Percentiles rank a stretch among this genome's conserved stretches.
Conservation (phyloP, 768 basidiomycete genomes). For the Neoboletus subvelutipes region DNA sequence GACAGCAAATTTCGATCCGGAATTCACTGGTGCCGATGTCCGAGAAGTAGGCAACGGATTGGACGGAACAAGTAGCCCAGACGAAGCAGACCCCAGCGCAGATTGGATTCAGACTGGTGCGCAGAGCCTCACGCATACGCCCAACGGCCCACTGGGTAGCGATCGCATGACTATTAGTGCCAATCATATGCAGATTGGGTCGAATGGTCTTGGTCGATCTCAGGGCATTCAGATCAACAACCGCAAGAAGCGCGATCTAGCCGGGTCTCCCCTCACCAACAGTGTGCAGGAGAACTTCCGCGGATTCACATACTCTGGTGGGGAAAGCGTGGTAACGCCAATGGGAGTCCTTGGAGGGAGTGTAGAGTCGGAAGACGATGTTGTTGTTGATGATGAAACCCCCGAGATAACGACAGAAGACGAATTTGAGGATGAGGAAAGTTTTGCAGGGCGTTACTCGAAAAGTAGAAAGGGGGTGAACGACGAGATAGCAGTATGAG, state of each 20-base stretch:
- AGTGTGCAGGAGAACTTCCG: constrained; percentile 96
- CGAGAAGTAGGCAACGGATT: constrained; percentile 61
- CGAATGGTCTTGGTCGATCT: constrained; percentile 17
- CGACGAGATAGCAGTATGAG: constrained; percentile 35
- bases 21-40: constrained; percentile 93
- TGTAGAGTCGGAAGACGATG: constrained; percentile 35
- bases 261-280: constrained; percentile 75
- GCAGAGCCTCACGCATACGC: constrained; percentile 48
- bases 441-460: constrained; percentile 71
- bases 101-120: constrained; percentile 44
- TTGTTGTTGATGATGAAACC: constrained; percentile 51
- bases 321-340: constrained; percentile 59
- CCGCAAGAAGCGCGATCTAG: constrained; percentile 43
- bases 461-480: constrained; percentile 47
- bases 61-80: constrained; percentile 44
- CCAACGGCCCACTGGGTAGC: constrained; percentile 76
- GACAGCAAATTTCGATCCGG: constrained; percentile 96
- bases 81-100: constrained; percentile 69
- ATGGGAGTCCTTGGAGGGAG: constrained; percentile 39
- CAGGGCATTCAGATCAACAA: constrained; percentile 53
- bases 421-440: constrained; percentile 66
- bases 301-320: constrained; percentile 87
- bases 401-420: constrained; percentile 65
- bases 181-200: constrained; percentile 13
- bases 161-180: constrained; percentile 36